Percentiles rank a stretch among this genome's conserved stretches.
phyloP scores from a whole-genome alignment of 805 yeast genomes.

The Zygosaccharomyces kombuchaensis region DNA sequence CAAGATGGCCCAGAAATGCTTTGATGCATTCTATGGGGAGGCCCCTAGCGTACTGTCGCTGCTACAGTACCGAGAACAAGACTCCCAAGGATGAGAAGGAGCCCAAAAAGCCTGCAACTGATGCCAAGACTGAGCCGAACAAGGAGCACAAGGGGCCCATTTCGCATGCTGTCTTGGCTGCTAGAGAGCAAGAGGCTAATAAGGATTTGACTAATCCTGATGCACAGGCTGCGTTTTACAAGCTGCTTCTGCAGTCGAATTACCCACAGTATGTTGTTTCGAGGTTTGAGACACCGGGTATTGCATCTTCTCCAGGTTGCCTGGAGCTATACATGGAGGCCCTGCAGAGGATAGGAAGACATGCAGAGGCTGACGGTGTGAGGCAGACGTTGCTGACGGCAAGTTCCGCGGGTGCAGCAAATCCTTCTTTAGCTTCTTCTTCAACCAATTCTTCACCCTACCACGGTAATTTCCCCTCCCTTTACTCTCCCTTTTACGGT shows the following conservation, averaged over 20 bases:
- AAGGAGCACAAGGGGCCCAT: constrained; percentile 12
- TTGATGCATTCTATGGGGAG: neutral
- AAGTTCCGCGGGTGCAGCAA: constrained; percentile 33
- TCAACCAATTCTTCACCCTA: constrained; percentile 22
- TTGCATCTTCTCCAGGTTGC: constrained; percentile 77
- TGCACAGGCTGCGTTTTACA: constrained; percentile 81
- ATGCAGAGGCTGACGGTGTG: constrained; percentile 69
- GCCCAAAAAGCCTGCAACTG: constrained; percentile 1
- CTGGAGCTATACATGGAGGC: constrained; percentile 78
- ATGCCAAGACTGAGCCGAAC: neutral
- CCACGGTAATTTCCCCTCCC: constrained; percentile 27
- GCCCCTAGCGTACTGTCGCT: neutral
- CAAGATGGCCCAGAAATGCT: constrained; percentile 1
- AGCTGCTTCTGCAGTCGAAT: constrained; percentile 64
- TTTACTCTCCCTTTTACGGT: constrained; percentile 44
- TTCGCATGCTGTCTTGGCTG: constrained; percentile 44
- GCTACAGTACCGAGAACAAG: neutral
- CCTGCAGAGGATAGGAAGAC: constrained; percentile 68
- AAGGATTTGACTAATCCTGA: constrained; percentile 60
- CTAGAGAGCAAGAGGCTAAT: constrained; percentile 84
- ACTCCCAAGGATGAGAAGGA: neutral
- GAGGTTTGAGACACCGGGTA: constrained; percentile 91
- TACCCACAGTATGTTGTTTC: constrained; percentile 97
- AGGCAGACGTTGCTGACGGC: constrained; percentile 44
- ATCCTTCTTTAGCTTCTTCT: constrained; percentile 31